Percentiles rank a stretch among this genome's conserved stretches.
phyloP scores from a whole-genome alignment of 73 alveolate genomes.

The Paramecium sexaurelia region DNA sequence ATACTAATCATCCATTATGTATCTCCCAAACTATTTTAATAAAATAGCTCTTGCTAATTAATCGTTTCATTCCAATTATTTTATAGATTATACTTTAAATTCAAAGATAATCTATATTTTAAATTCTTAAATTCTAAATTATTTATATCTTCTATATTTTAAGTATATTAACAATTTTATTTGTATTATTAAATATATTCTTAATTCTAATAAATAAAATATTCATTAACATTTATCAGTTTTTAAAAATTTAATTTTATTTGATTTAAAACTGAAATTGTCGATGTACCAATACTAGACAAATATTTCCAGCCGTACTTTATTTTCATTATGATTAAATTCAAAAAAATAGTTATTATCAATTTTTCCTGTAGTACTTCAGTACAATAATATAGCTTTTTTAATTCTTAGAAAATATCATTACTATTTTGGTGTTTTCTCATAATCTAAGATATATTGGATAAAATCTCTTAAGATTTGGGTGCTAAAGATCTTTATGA shows the following conservation, averaged over 20 bases:
- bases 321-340: background rate
- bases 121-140: background rate
- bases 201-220: background rate
- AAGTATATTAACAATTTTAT: background rate
- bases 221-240: background rate
- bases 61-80: background rate
- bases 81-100: background rate
- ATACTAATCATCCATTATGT: background rate
- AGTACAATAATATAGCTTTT: background rate
- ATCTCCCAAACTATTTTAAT: background rate
- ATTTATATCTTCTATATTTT: background rate
- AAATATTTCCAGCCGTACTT: conserved; percentile 8
- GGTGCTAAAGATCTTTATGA: background rate
- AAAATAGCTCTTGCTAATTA: background rate
- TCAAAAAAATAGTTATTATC: background rate
- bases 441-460: background rate
- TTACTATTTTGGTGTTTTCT: background rate
- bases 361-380: background rate
- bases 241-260: background rate
- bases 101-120: background rate
- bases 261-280: background rate
- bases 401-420: background rate
- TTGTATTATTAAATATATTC: background rate
- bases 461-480: background rate
- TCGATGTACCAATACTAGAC: background rate